Base-by-base conservation (phyloP, 140 eudicot genomes). In the Anethum foeniculum region DNA sequence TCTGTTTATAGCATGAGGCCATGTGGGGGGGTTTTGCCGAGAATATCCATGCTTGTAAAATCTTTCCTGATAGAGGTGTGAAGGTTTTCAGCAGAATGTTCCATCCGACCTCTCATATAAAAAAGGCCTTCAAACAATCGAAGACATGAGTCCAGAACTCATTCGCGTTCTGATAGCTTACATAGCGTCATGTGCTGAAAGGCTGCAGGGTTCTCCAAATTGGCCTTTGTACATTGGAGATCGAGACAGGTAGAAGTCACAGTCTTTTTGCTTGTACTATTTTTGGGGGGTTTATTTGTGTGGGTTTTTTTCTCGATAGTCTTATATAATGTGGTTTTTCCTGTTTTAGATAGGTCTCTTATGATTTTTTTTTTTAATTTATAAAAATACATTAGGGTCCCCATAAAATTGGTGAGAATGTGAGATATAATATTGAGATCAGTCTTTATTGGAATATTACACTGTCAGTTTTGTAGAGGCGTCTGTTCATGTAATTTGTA, bases 211-310 rank as follows among this genome's bases (percentile, higher is more conserved):
- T 71, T 83, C 78, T 80, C 30, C 41, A 44, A 75, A 77, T 49
- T 80, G 79, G 71, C 84, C 82, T 79, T 86, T 89, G 92, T 93
- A 87, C 90, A 90, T 88, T 86, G 89, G 86, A 79, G 85, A 71
- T 80, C 74, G 89, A 74, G 85, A n/a, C 79, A 81, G 80, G 86
- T 79, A 76, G 85, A 86, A 83, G 88, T 76, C 23, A 49, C 81
- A 75, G 82, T 79, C 65, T 64, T 82, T 64, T 82, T 83, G 79
- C 80, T 46, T 49, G 81, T 68, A 77, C 82, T 32, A 34, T 83
- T 75, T 83, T 85, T 86, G 43, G 81, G 80, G 80, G 82, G 77
- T 87, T 82, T 81, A 62, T 36, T 64, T 56, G 27, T 21, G 44
- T 85, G 85, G 79, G 67, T 87, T 54, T 71, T 86, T 83, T 80